Base-by-base conservation (phyloP, 495 filamentous ascomycete genomes). In the Corynascus novoguineensis region DNA sequence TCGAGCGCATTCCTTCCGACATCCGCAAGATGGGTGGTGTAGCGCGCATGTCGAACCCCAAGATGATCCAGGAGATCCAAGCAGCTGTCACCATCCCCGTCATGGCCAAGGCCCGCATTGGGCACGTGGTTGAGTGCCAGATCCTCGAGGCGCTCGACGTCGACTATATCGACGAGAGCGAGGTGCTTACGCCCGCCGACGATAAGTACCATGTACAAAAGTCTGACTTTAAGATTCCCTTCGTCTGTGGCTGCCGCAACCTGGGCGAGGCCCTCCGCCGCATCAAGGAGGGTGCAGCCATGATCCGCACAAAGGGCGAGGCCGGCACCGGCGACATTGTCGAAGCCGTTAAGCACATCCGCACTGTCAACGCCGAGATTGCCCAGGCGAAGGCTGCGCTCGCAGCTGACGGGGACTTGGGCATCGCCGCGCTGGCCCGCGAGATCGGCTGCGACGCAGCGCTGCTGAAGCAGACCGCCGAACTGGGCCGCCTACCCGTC, bases 291-390 rank as follows among this genome's bases (percentile, higher is more conserved):
- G 93, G 93, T 50, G 93, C 93, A 14, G 92, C 93, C 32, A 97
- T 98, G 93, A 97, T 98, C 74, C 85, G 93, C 59, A 98, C 93
- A 56, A 98, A 98, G 79, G 93, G 93, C 38, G 93, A 98, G 73
- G 93, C 93, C 34, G 93, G 93, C 46, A 98, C 93, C n/a, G 93
- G 93, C 40, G 93, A 98, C 69, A 88, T 98, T 27, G 88, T 98
- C 57, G 93, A 97, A 77, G 95, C 93, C 38, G 95, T 97, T 25
- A 85, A 86, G 72, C 93, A 98, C 80, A 95, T 95, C 81, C 87
- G 92, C 57, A 91, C 90, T 17, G 89, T 97, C 55, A 93, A 82
- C 60, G 72, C 76, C 10, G 86, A 97, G 66, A 96, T 98, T 65
- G 78, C 83, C n/a, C 74, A 78, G 35, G 93, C 91, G 14, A 77